These are phyloP conservation scores for Pseudopyricularia javanii DNA, from an alignment of 2,329 filamentous ascomycete species.

Conservation along the genomic window DNA sequence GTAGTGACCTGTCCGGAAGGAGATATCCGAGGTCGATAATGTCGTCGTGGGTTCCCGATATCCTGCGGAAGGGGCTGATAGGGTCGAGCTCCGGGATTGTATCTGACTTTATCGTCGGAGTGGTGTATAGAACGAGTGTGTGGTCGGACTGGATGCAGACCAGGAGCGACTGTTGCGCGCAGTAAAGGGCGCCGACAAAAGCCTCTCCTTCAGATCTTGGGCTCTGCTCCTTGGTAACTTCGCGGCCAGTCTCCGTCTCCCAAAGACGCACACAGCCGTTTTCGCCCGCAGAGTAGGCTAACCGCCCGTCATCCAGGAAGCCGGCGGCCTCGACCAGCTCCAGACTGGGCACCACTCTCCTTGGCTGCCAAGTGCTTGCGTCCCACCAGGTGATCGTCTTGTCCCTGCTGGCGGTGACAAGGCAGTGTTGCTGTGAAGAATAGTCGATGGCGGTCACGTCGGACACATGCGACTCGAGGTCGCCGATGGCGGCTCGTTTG, in stretches of 20 bases:
- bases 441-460: conserved; percentile 84
- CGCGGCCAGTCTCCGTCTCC: conserved; percentile 63
- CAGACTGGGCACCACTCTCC: conserved; percentile 69
- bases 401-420: conserved; percentile 81
- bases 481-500: conserved; percentile 64
- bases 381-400: conserved; percentile 94
- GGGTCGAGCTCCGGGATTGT: conserved; percentile 19
- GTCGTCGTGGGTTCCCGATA: conserved; percentile 94
- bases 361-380: conserved; percentile 68
- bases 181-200: conserved; percentile 61
- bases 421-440: conserved; percentile 56
- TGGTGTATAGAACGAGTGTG: conserved; percentile 63
- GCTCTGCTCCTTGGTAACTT: conserved; percentile 64
- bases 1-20: conserved; percentile 63
- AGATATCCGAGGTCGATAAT: conserved; percentile 91
- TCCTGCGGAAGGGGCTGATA: conserved; percentile 53
- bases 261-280: conserved; percentile 76
- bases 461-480: conserved; percentile 84
- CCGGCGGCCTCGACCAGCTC: conserved; percentile 78
- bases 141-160: conserved; percentile 83
- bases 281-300: conserved; percentile 76
- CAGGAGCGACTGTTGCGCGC: conserved; percentile 53
- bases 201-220: conserved; percentile 47
- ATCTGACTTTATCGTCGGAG: not conserved
- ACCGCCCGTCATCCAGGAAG: conserved; percentile 57